Conservation (phyloP, 768 basidiomycete species). For the Podaxis sp. region DNA sequence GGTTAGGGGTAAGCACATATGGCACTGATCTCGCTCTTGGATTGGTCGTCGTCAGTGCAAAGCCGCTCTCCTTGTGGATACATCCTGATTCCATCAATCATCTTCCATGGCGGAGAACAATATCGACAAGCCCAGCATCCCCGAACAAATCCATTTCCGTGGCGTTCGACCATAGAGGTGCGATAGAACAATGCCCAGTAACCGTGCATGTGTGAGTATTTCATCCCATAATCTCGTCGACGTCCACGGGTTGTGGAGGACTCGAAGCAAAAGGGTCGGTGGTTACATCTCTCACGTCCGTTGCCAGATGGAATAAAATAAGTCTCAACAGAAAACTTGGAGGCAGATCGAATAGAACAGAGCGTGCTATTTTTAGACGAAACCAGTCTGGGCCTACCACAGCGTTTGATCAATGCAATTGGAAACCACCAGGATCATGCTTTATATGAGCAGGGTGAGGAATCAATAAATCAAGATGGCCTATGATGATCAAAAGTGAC, state of each 20-base stretch:
- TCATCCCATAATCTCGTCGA: neutral
- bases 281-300: neutral
- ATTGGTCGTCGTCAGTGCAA: conserved; percentile 8
- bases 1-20: conserved; percentile 13
- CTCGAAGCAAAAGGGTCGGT: neutral
- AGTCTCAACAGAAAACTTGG: neutral
- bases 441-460: neutral
- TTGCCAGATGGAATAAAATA: neutral
- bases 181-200: neutral
- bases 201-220: neutral
- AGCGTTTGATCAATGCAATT: conserved; percentile 2
- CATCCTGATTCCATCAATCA: conserved; percentile 12
- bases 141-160: neutral
- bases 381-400: neutral
- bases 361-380: conserved; percentile 8
- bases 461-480: neutral
- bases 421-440: neutral
- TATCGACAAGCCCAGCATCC: neutral
- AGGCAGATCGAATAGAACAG: neutral
- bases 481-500: conserved; percentile 1
- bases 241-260: neutral
- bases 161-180: neutral
- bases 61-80: conserved; percentile 2
- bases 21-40: conserved; percentile 6
- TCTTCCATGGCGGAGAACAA: neutral